These are phyloP conservation scores for Microstegium vimineum DNA, from an alignment of 176 grass and related monocot genomes.

Conservation along the genomic window DNA sequence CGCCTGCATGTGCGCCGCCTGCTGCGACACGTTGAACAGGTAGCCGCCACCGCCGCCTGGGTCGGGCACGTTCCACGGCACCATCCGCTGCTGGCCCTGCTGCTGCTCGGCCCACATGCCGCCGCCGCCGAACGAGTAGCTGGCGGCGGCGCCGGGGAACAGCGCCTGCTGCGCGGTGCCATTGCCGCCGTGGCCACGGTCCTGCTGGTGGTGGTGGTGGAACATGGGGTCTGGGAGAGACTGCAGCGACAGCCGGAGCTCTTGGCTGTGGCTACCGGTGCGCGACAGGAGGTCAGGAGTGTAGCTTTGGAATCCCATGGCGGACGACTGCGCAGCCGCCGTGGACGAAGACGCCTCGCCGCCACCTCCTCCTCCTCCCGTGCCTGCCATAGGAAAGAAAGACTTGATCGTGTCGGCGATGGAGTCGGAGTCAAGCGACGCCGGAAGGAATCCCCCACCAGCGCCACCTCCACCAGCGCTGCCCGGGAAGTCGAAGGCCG, in stretches of 20 bases:
- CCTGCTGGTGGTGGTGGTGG: slow-evolving; percentile 44
- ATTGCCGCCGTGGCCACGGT: slow-evolving; percentile 37
- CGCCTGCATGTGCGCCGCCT: slow-evolving; percentile 62
- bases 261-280: slow-evolving; percentile 64
- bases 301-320: slow-evolving; percentile 76
- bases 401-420: slow-evolving; percentile 99
- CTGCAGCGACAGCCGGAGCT: slow-evolving; percentile 87
- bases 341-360: slow-evolving; percentile 39
- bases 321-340: slow-evolving; percentile 39
- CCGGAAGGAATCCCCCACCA: slow-evolving; percentile 58
- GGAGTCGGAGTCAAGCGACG: slow-evolving; percentile 82
- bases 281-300: slow-evolving; percentile 63
- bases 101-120: slow-evolving; percentile 64
- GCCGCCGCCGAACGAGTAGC: slow-evolving; percentile 48
- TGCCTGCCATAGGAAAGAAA: slow-evolving; percentile 78
- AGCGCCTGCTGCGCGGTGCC: slow-evolving; percentile 35
- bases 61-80: slow-evolving; percentile 75
- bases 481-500: slow-evolving; percentile 44
- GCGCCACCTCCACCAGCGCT: background rate
- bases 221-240: slow-evolving; percentile 78
- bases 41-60: slow-evolving; percentile 47
- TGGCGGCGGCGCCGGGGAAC: slow-evolving; percentile 44
- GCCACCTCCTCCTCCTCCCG: too few relatives aligned
- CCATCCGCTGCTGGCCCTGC: slow-evolving; percentile 51
- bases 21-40: slow-evolving; percentile 66